Percentiles rank a stretch among this genome's conserved stretches.
Conservation (phyloP, 257 asterid genomes). For the Solanum chiquidenum region DNA sequence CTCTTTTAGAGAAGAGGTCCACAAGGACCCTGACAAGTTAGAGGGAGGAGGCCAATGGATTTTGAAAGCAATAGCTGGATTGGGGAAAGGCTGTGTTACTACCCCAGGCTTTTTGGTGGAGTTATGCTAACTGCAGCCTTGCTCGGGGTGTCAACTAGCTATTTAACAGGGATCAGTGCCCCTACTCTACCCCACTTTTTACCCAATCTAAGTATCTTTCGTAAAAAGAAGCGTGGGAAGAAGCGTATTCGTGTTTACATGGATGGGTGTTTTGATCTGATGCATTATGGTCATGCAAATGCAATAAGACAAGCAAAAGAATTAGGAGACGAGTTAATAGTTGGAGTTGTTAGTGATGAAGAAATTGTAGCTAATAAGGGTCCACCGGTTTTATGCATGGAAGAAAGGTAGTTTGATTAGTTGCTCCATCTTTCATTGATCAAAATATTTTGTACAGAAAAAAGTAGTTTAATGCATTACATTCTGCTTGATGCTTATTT, state of each 20-base stretch:
- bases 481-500: not conserved
- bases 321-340: slow-evolving; percentile 62
- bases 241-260: slow-evolving; percentile 88
- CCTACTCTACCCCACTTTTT: slow-evolving; percentile 60
- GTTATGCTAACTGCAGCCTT: slow-evolving; percentile 86
- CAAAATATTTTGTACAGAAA: not conserved
- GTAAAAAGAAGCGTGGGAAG: slow-evolving; percentile 55
- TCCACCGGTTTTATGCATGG: slow-evolving; percentile 8
- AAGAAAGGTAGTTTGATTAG: slow-evolving; percentile 35
- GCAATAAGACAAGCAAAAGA: slow-evolving; percentile 99
- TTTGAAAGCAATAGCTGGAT: slow-evolving; percentile 67
- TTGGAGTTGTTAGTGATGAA: slow-evolving; percentile 17
- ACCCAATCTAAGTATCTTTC: slow-evolving; percentile 50
- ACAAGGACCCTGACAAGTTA: slow-evolving; percentile 8
- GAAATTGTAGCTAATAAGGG: slow-evolving; percentile 17
- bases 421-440: not conserved
- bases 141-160: slow-evolving; percentile 78
- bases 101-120: slow-evolving; percentile 79
- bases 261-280: slow-evolving; percentile 99
- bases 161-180: slow-evolving; percentile 54
- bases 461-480: not conserved
- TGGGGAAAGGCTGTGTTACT: slow-evolving; percentile 65
- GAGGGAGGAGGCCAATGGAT: slow-evolving; percentile 48
- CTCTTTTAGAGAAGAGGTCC: slow-evolving; percentile 21
- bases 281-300: slow-evolving; percentile 99